Base-by-base conservation (phyloP, 2,329 filamentous ascomycete species). In the Shiraia sp. region DNA sequence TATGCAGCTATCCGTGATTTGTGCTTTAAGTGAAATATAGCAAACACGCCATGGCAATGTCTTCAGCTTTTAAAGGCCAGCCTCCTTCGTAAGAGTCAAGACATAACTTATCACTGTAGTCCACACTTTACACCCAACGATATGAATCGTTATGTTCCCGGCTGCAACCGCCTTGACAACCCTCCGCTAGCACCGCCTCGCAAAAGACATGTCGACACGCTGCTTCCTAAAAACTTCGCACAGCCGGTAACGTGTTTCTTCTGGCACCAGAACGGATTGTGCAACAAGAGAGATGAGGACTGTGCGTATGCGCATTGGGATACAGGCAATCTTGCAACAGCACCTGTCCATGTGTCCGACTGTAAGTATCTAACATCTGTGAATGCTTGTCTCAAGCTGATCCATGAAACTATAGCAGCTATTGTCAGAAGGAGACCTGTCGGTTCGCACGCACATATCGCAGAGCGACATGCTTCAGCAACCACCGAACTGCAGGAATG, bases 171-270 rank as follows among this genome's bases (percentile, higher is more conserved):
- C 9, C 12, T 3, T 27, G 17, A 19, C 13, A 12, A 14, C 2
- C 17, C 25, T 19, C 10, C 13, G 5, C n/a, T 8, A 27, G 24
- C 33, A 6, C 10, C 26, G 17, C 26, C 12, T 15, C 34, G 25
- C 25, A 30, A 9, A 29, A 14, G n/a, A 14, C 16, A 10, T 8
- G 13, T 39, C 36, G 35, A 47, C 10, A 27, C 14, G 0, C 32
- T 33, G 6, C 10, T 47, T 10, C 47, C 47, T 2, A 47, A 48
- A 12, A 43, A 51, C 26, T 48, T 51, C 29, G 14, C 32, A 7
- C 26, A 24, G 8, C 40, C 40, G 2, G 19, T 49, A 8, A 49
- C 46, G 4, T 49, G 42, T 31, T 45, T 39, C 35, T 42, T 49
- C 32, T 49, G 46, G 46, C 17, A 49, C 40, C 28, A 38, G n/a